These are phyloP conservation scores for Phytophthora fragariaefolia DNA, from an alignment of 352 stramenopile species.

Conservation along the genomic window DNA sequence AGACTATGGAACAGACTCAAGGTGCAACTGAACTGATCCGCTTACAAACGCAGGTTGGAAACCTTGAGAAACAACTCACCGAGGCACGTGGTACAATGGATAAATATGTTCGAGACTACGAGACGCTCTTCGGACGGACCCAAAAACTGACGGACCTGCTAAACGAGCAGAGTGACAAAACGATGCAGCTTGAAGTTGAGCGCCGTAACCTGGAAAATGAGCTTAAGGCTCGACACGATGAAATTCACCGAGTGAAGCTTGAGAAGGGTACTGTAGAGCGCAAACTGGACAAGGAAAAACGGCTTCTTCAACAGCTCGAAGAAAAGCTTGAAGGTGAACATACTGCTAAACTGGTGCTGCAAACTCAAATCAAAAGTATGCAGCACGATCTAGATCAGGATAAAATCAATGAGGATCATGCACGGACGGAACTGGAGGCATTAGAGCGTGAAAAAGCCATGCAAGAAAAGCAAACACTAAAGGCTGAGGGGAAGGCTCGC, in stretches of 20 bases:
- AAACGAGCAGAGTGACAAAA: constrained; percentile 92
- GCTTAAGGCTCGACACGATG: constrained; percentile 85
- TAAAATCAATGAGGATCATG: constrained; percentile 79
- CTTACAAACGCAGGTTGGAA: constrained; percentile 70
- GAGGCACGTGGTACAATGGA: constrained; percentile 90
- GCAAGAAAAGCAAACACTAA: constrained; percentile 83
- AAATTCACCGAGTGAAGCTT: constrained; percentile 83
- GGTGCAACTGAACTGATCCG: constrained; percentile 59
- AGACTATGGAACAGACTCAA: constrained; percentile 65
- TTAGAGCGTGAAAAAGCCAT: constrained; percentile 91
- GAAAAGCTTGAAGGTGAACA: constrained; percentile 93
- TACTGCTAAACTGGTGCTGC: constrained; percentile 80
- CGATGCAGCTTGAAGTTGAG: constrained; percentile 84
- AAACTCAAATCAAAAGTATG: constrained; percentile 86
- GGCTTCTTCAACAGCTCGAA: constrained; percentile 89
- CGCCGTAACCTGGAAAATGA: constrained; percentile 84
- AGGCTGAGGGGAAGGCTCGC: constrained; percentile 87
- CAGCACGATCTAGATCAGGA: constrained; percentile 82
- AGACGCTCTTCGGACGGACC: constrained; percentile 89
- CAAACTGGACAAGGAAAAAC: constrained; percentile 90
- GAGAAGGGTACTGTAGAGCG: constrained; percentile 92
- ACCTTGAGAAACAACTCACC: constrained; percentile 89
- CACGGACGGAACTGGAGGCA: constrained; percentile 77
- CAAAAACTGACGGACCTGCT: constrained; percentile 94
- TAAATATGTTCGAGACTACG: constrained; percentile 94